Percentiles rank a stretch among this genome's conserved stretches.
These are phyloP conservation scores for Penicillium sp. DNA, from an alignment of 2,329 filamentous ascomycete genomes.

Conservation along the genomic window DNA sequence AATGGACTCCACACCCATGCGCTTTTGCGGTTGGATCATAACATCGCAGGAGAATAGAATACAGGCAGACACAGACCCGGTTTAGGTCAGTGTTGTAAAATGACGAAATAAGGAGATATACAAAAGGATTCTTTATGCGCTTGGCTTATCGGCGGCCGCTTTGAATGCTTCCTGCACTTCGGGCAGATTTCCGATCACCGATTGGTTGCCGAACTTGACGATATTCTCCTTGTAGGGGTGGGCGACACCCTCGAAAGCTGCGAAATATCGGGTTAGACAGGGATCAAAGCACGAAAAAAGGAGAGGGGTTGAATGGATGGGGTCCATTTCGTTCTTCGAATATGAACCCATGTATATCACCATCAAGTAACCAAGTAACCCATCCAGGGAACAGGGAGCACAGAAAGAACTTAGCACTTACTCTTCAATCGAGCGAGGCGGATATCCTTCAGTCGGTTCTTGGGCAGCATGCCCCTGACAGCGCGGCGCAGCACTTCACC, in stretches of 20 bases:
- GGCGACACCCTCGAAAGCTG: conserved; percentile 83
- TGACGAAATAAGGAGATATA: conserved; percentile 11
- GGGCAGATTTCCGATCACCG: conserved; percentile 34
- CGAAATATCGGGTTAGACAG: conserved; percentile 12
- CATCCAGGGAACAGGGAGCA: neutral
- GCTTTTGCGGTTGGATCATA: conserved; percentile 36
- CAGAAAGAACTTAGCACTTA: conserved; percentile 33
- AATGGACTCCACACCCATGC: conserved; percentile 42
- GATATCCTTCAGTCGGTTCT: conserved; percentile 88
- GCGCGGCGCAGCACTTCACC: conserved; percentile 87
- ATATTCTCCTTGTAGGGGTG: conserved; percentile 93
- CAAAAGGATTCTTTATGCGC: conserved; percentile 17
- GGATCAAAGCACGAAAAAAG: neutral
- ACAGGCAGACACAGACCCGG: conserved; percentile 12
- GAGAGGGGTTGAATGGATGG: neutral
- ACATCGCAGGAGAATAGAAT: conserved; percentile 31
- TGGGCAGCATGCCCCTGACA: conserved; percentile 95
- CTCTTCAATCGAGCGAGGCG: conserved; percentile 81
- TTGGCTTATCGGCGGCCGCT: conserved; percentile 23
- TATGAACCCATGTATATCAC: neutral
- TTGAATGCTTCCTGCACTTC: conserved; percentile 40
- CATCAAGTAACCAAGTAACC: neutral
- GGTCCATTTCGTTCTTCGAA: neutral
- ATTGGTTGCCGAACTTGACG: conserved; percentile 65
- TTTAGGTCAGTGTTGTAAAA: conserved; percentile 2